Conservation (phyloP, 495 filamentous ascomycete genomes). For the Cercophora newfieldiana region DNA sequence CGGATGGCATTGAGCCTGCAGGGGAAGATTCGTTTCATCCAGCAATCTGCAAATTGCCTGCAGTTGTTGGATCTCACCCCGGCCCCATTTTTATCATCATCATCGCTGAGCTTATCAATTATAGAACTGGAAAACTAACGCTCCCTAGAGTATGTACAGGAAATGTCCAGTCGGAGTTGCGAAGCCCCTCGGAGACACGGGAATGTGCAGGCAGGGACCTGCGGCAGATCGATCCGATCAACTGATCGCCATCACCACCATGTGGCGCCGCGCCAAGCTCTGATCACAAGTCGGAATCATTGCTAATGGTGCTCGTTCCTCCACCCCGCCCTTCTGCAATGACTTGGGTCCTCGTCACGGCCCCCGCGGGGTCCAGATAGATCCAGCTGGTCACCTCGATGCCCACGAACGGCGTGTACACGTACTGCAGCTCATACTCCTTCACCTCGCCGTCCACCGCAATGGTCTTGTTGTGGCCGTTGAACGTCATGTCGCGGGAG, state of each 20-base stretch:
- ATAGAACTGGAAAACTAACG: background rate
- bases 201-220: too few relatives aligned
- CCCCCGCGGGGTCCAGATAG: slow-evolving; percentile 48
- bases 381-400: slow-evolving; percentile 48
- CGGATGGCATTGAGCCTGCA: slow-evolving; percentile 8
- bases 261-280: background rate
- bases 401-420: slow-evolving; percentile 54
- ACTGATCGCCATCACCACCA: too few relatives aligned
- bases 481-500: slow-evolving; percentile 52
- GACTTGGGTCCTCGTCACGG: slow-evolving; percentile 50
- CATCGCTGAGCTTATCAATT: background rate
- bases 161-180: background rate
- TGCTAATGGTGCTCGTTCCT: slow-evolving; percentile 49
- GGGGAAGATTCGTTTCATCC: background rate
- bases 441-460: slow-evolving; percentile 42
- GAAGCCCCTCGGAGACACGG: background rate
- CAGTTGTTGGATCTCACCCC: too few relatives aligned
- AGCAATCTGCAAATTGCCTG: too few relatives aligned
- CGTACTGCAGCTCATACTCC: slow-evolving; percentile 51
- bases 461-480: slow-evolving; percentile 51
- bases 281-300: slow-evolving; percentile 30
- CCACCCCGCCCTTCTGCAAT: slow-evolving; percentile 53
- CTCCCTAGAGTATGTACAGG: slow-evolving; percentile 16
- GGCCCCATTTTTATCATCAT: background rate
- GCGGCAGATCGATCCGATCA: too few relatives aligned